Percentiles rank a stretch among this genome's conserved stretches.
Evolutionary conservation across 768 basidiomycete species (phyloP).

Genomic region (Boletus pseudopeckii): DNA sequence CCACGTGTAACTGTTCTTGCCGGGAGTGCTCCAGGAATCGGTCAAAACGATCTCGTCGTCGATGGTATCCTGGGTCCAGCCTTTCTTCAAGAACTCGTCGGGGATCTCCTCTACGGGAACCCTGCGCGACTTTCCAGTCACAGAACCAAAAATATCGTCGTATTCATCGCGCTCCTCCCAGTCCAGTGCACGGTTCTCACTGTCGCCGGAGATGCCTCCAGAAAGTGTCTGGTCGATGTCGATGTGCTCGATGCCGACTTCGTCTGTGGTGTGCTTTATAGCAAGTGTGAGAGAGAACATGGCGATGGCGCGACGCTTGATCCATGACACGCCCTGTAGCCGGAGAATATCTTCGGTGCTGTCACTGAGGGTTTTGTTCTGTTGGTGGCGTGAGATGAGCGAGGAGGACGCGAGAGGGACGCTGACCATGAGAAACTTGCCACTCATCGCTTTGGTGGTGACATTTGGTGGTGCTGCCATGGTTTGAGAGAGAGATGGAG

Average conservation of each 20-base stretch:
- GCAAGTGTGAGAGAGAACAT: slow-evolving; percentile 54
- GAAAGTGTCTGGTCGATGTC: slow-evolving; percentile 64
- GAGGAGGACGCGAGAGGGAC: background rate
- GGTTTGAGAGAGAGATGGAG: background rate
- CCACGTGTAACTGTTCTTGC: slow-evolving; percentile 60
- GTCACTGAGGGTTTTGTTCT: slow-evolving; percentile 73
- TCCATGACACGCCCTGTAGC: slow-evolving; percentile 73
- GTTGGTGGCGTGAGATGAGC: slow-evolving; percentile 3
- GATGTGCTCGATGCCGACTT: slow-evolving; percentile 57
- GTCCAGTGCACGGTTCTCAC: slow-evolving; percentile 54
- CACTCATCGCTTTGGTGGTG: slow-evolving; percentile 57
- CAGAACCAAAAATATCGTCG: slow-evolving; percentile 60
- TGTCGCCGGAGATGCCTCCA: slow-evolving; percentile 56
- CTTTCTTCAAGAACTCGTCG: slow-evolving; percentile 39
- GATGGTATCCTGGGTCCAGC: slow-evolving; percentile 42
- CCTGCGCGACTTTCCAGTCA: slow-evolving; percentile 54
- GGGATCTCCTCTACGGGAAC: slow-evolving; percentile 45
- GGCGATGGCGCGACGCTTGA: slow-evolving; percentile 60
- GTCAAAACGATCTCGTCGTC: slow-evolving; percentile 35
- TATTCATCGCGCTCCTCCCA: slow-evolving; percentile 52
- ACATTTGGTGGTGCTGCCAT: slow-evolving; percentile 69
- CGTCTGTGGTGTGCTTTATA: slow-evolving; percentile 65
- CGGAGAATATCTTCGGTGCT: slow-evolving; percentile 57
- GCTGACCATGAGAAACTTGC: slow-evolving; percentile 60
- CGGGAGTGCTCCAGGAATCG: slow-evolving; percentile 55